Evolutionary conservation across 352 stramenopile species (phyloP).

Genomic region (Pythium aristosporum): DNA sequence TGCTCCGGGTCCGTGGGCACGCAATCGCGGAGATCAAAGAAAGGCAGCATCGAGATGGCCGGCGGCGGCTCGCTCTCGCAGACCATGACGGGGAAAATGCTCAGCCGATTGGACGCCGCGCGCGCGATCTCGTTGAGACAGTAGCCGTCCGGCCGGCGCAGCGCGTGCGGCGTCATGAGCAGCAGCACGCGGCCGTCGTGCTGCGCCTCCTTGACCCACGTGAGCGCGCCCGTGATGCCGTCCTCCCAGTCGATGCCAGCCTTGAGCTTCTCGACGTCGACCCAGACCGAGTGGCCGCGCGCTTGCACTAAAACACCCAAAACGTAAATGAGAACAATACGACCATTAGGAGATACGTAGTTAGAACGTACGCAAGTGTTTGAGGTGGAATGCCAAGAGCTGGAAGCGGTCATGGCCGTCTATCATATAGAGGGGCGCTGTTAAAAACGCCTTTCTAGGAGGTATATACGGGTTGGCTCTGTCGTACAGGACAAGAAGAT

Average conservation of each 20-base stretch:
- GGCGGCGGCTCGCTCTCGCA: slow-evolving; percentile 62
- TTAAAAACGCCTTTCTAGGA: too few relatives aligned
- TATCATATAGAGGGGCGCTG: slow-evolving; percentile 15
- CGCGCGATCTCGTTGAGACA: slow-evolving; percentile 80
- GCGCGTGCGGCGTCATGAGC: slow-evolving; percentile 76
- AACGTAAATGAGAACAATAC: background rate
- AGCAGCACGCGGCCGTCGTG: slow-evolving; percentile 69
- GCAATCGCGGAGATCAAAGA: slow-evolving; percentile 74
- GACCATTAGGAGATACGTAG: background rate
- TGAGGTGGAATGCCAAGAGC: slow-evolving; percentile 67
- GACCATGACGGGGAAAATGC: slow-evolving; percentile 73
- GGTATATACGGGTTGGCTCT: too few relatives aligned
- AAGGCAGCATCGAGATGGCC: slow-evolving; percentile 69
- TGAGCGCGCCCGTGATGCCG: slow-evolving; percentile 59
- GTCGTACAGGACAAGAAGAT: slow-evolving; percentile 73
- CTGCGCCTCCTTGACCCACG: slow-evolving; percentile 69
- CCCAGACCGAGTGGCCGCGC: slow-evolving; percentile 65
- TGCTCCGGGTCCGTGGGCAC: slow-evolving; percentile 36
- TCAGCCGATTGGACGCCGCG: slow-evolving; percentile 53
- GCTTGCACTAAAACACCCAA: slow-evolving; percentile 42
- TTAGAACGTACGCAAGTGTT: slow-evolving; percentile 45
- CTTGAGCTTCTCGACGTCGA: slow-evolving; percentile 69
- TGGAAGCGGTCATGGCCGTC: slow-evolving; percentile 78
- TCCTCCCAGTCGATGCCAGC: slow-evolving; percentile 76
- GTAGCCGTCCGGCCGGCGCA: slow-evolving; percentile 71